Percentiles rank a stretch among this genome's conserved stretches.
Evolutionary conservation across 108 stramenopile genomes (phyloP).

Genomic region (Discostella stelligeroides): DNA sequence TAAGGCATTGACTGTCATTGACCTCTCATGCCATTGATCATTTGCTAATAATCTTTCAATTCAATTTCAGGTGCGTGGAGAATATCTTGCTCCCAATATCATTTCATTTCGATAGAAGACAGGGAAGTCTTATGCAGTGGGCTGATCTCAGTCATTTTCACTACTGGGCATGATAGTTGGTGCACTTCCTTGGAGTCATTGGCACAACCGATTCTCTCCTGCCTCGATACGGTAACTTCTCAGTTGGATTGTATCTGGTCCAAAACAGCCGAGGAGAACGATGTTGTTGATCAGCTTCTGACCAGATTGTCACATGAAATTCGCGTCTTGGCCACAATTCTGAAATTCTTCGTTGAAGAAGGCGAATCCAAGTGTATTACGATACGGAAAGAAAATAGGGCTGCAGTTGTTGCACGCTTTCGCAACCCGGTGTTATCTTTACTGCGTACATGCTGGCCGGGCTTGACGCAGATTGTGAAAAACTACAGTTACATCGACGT

Average conservation of each 20-base stretch:
- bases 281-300: slow-evolving; percentile 23
- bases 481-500: slow-evolving; percentile 50
- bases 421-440: slow-evolving; percentile 30
- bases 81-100: slow-evolving; percentile 41
- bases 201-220: slow-evolving; percentile 53
- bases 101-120: slow-evolving; percentile 50
- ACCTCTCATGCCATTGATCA: not conserved
- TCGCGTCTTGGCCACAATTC: slow-evolving; percentile 45
- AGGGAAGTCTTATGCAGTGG: slow-evolving; percentile 54
- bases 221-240: slow-evolving; percentile 46
- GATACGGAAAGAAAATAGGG: not conserved
- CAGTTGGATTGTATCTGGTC: slow-evolving; percentile 24
- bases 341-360: slow-evolving; percentile 45
- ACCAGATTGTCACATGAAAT: slow-evolving; percentile 60
- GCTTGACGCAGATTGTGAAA: slow-evolving; percentile 37
- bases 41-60: slow-evolving; percentile 4
- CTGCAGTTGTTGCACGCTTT: not conserved
- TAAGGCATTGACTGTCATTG: slow-evolving; percentile 31
- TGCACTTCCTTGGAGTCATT: slow-evolving; percentile 42
- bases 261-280: not conserved
- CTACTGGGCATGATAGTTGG: slow-evolving; percentile 50
- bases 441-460: slow-evolving; percentile 53
- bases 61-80: slow-evolving; percentile 58
- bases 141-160: slow-evolving; percentile 56
- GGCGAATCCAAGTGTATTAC: slow-evolving; percentile 1